Conservation (phyloP, 2,329 filamentous ascomycete genomes). For the Purpureocillium takamizusanense region DNA sequence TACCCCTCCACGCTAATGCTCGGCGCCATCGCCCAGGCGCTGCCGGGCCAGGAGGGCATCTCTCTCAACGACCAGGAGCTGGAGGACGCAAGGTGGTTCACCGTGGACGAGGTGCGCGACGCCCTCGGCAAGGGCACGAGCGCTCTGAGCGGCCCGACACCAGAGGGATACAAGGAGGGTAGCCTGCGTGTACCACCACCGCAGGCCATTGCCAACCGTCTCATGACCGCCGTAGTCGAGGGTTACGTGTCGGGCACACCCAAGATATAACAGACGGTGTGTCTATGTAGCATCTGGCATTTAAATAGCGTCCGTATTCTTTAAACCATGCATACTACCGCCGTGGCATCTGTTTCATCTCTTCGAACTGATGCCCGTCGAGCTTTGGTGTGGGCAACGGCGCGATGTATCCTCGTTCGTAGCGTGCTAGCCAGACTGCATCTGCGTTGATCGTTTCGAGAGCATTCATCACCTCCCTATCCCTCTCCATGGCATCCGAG, state of each 20-base stretch:
- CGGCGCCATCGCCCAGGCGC: constrained; percentile 76
- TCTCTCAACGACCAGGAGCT: constrained; percentile 85
- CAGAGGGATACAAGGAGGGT: constrained; percentile 64
- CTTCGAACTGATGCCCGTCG: constrained; percentile 31
- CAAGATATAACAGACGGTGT: constrained; percentile 34
- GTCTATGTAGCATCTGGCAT: too few species aligned
- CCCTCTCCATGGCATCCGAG: constrained; percentile 34
- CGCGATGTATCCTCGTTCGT: constrained; percentile 33
- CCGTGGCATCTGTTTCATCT: constrained; percentile 13
- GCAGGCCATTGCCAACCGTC: constrained; percentile 86
- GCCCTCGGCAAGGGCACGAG: constrained; percentile 60
- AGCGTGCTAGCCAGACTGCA: constrained; percentile 64
- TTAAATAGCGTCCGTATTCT: too few species aligned
- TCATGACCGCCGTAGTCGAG: constrained; percentile 70
- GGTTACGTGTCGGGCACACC: constrained; percentile 54
- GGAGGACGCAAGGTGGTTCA: constrained; percentile 83
- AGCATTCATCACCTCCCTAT: constrained; percentile 40
- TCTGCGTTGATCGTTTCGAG: constrained; percentile 61
- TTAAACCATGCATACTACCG: constrained; percentile 1
- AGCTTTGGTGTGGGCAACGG: constrained; percentile 28
- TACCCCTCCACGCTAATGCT: constrained; percentile 83
- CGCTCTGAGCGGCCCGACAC: constrained; percentile 54
- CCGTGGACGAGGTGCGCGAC: constrained; percentile 68
- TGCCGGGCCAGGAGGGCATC: constrained; percentile 63
- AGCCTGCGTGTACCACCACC: constrained; percentile 70